phyloP scores from a whole-genome alignment of 352 stramenopile species.

The Pseudoperonospora humuli region DNA sequence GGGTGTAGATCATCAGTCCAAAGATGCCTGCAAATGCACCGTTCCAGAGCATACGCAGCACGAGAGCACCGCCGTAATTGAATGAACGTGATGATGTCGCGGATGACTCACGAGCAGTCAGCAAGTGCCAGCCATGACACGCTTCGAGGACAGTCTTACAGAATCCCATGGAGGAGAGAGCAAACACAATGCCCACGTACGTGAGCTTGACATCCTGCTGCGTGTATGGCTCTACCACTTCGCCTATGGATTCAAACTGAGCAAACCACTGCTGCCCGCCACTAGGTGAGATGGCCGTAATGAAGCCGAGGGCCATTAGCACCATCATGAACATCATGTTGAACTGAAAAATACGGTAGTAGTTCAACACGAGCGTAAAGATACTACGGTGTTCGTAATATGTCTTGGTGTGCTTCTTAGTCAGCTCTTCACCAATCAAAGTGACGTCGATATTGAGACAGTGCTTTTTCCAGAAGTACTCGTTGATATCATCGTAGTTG shows the following conservation, averaged over 20 bases:
- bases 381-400: slow-evolving; percentile 75
- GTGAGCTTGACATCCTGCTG: slow-evolving; percentile 54
- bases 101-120: slow-evolving; percentile 31
- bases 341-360: slow-evolving; percentile 78
- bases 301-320: slow-evolving; percentile 52
- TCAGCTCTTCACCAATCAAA: slow-evolving; percentile 38
- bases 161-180: slow-evolving; percentile 38
- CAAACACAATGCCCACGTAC: slow-evolving; percentile 46
- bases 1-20: slow-evolving; percentile 51
- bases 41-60: slow-evolving; percentile 62
- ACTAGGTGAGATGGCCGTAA: slow-evolving; percentile 48
- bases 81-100: slow-evolving; percentile 45
- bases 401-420: slow-evolving; percentile 63
- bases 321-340: slow-evolving; percentile 72
- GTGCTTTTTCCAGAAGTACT: slow-evolving; percentile 74
- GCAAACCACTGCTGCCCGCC: slow-evolving; percentile 49
- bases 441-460: slow-evolving; percentile 50
- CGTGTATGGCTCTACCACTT: slow-evolving; percentile 46
- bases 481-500: slow-evolving; percentile 79
- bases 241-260: slow-evolving; percentile 48
- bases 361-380: slow-evolving; percentile 68
- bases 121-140: slow-evolving; percentile 52
- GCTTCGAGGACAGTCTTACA: slow-evolving; percentile 56
- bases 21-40: slow-evolving; percentile 49
- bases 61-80: slow-evolving; percentile 51